These are phyloP conservation scores for Rubroshorea leprosula DNA, from an alignment of 345 rosid species.

Conservation along the genomic window DNA sequence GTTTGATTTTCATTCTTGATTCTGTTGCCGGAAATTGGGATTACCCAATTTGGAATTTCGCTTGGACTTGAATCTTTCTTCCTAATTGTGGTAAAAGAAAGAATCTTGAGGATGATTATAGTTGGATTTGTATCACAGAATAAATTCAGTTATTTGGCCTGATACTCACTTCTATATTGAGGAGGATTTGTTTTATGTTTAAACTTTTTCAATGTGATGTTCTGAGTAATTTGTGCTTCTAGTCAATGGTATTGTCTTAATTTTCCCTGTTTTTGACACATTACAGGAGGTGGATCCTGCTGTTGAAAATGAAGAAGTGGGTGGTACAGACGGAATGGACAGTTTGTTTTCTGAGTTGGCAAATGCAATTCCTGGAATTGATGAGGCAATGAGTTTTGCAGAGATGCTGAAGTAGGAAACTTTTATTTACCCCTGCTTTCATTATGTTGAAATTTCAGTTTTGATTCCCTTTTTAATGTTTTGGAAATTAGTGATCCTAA, in stretches of 20 bases:
- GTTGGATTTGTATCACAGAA: background rate
- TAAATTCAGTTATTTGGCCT: background rate
- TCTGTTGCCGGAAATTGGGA: background rate
- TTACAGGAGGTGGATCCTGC: conserved; percentile 95
- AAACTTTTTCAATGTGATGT: background rate
- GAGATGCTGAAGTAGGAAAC: conserved; percentile 86
- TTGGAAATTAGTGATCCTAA: background rate
- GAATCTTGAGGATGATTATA: too few species aligned
- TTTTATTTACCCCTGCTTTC: background rate
- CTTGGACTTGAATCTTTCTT: too few species aligned
- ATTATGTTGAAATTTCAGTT: background rate
- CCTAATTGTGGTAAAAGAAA: too few species aligned
- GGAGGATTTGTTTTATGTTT: background rate
- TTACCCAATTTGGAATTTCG: conserved; percentile 5
- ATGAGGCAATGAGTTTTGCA: conserved; percentile 98
- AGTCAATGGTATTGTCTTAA: background rate
- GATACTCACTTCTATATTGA: background rate
- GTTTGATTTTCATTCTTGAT: background rate
- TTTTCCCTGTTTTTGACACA: background rate
- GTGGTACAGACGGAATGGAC: conserved; percentile 78
- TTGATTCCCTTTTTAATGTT: background rate
- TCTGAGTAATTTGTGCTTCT: background rate
- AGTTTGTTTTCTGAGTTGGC: conserved; percentile 84
- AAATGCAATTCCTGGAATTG: conserved; percentile 97
- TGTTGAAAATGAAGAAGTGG: conserved; percentile 71